phyloP scores from a whole-genome alignment of 1,139 yeast species.

The Scheffersomyces cryptocercus region DNA sequence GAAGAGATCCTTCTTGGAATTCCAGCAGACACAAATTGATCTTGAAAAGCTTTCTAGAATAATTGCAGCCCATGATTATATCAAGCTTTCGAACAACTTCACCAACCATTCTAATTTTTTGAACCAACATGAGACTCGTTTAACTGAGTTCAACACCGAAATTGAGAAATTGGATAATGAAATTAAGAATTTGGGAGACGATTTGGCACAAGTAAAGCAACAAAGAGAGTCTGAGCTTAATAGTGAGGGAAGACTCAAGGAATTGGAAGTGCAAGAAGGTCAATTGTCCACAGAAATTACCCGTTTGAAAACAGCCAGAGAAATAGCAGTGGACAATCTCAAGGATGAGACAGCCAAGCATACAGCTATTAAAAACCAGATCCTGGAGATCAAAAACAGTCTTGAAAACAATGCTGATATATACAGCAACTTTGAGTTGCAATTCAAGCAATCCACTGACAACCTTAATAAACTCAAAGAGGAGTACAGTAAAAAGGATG shows the following conservation, averaged over 20 bases:
- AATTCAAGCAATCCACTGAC: conserved; percentile 46
- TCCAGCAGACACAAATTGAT: conserved; percentile 80
- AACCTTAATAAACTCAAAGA: conserved; percentile 47
- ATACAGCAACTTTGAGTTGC: conserved; percentile 28
- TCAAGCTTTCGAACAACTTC: conserved; percentile 41
- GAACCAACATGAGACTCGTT: conserved; percentile 33
- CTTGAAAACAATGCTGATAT: conserved; percentile 32
- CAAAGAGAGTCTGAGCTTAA: conserved; percentile 61
- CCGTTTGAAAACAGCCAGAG: conserved; percentile 63
- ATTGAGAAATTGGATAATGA: conserved; percentile 54
- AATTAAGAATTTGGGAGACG: conserved; percentile 59
- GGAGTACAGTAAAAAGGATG: conserved; percentile 67
- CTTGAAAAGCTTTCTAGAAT: conserved; percentile 73
- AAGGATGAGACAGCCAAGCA: conserved; percentile 43
- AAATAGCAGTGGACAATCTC: conserved; percentile 55
- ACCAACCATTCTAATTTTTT: conserved; percentile 41
- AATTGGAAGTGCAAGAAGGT: conserved; percentile 60
- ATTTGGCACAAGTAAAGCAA: conserved; percentile 54
- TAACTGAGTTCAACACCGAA: conserved; percentile 35
- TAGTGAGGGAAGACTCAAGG: conserved; percentile 63
- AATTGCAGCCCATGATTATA: conserved; percentile 77
- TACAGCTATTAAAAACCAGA: conserved; percentile 15
- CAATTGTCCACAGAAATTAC: conserved; percentile 67
- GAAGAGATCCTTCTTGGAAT: conserved; percentile 80
- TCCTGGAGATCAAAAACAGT: conserved; percentile 16